Percentiles rank a stretch among this genome's conserved stretches.
These are phyloP conservation scores for Rusavskia elegans DNA, from an alignment of 495 filamentous ascomycete genomes.

Conservation along the genomic window DNA sequence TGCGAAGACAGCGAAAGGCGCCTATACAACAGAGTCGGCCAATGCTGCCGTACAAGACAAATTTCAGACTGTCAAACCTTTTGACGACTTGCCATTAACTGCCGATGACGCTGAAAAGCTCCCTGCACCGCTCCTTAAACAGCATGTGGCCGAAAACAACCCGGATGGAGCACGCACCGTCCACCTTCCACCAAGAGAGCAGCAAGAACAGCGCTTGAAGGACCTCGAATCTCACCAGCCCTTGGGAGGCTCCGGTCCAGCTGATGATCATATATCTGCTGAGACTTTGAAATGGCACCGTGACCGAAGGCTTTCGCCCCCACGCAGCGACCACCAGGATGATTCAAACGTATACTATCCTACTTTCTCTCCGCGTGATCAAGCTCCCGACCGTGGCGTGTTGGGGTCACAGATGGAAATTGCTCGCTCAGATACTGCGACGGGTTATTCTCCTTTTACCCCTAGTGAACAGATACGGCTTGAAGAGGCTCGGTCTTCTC, in stretches of 20 bases:
- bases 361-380: background rate
- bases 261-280: background rate
- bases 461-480: conserved; percentile 33
- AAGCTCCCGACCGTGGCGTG: background rate
- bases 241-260: background rate
- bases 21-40: background rate
- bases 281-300: background rate
- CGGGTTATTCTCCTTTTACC: conserved; percentile 21
- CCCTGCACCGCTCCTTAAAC: background rate
- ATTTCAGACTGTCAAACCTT: conserved; percentile 1
- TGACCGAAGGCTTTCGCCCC: background rate
- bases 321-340: background rate
- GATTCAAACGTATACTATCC: too few species aligned
- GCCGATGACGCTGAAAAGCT: conserved; percentile 2
- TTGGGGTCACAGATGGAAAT: conserved; percentile 2
- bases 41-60: conserved; percentile 10
- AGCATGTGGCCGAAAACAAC: background rate
- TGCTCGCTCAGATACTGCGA: conserved; percentile 3
- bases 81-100: background rate
- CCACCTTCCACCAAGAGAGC: conserved; percentile 20
- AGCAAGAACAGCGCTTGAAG: conserved; percentile 16
- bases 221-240: conserved; percentile 11
- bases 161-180: conserved; percentile 1
- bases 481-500: conserved; percentile 25
- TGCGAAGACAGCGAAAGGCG: background rate